Conservation (phyloP, 2,329 filamentous ascomycete species). For the Amphichorda felina region DNA sequence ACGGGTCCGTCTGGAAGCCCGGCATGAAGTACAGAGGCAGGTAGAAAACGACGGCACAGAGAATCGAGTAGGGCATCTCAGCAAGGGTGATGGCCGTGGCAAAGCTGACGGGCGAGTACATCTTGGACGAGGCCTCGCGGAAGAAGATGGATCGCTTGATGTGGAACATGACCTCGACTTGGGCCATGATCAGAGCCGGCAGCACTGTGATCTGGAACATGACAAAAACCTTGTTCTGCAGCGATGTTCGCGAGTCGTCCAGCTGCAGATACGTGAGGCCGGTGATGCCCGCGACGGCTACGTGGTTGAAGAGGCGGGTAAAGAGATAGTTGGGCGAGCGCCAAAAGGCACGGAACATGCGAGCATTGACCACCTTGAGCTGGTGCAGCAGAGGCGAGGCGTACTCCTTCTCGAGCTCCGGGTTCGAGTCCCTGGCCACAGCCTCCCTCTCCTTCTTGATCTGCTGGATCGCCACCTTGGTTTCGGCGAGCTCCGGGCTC, state of each 20-base stretch:
- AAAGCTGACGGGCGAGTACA: slow-evolving; percentile 74
- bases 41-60: slow-evolving; percentile 75
- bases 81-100: slow-evolving; percentile 66
- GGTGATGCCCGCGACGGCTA: slow-evolving; percentile 65
- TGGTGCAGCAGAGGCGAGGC: slow-evolving; percentile 73
- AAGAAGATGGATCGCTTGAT: slow-evolving; percentile 72
- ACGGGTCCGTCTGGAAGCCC: slow-evolving; percentile 50
- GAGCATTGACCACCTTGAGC: slow-evolving; percentile 59
- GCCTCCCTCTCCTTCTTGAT: slow-evolving; percentile 50
- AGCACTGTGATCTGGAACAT: slow-evolving; percentile 85
- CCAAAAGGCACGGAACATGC: slow-evolving; percentile 74
- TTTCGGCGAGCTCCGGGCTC: slow-evolving; percentile 54
- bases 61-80: slow-evolving; percentile 71
- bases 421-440: slow-evolving; percentile 28
- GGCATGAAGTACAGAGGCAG: slow-evolving; percentile 77
- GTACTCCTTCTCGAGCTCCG: slow-evolving; percentile 58
- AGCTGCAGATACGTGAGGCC: slow-evolving; percentile 72
- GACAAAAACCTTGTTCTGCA: slow-evolving; percentile 81
- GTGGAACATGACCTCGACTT: slow-evolving; percentile 73
- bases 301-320: slow-evolving; percentile 75
- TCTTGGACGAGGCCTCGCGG: slow-evolving; percentile 75
- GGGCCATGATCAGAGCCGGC: slow-evolving; percentile 69
- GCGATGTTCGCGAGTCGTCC: slow-evolving; percentile 59
- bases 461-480: slow-evolving; percentile 53
- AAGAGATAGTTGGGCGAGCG: slow-evolving; percentile 82